These are phyloP conservation scores for Colletotrichum destructivum DNA, from an alignment of 2,329 filamentous ascomycete species.

Conservation along the genomic window DNA sequence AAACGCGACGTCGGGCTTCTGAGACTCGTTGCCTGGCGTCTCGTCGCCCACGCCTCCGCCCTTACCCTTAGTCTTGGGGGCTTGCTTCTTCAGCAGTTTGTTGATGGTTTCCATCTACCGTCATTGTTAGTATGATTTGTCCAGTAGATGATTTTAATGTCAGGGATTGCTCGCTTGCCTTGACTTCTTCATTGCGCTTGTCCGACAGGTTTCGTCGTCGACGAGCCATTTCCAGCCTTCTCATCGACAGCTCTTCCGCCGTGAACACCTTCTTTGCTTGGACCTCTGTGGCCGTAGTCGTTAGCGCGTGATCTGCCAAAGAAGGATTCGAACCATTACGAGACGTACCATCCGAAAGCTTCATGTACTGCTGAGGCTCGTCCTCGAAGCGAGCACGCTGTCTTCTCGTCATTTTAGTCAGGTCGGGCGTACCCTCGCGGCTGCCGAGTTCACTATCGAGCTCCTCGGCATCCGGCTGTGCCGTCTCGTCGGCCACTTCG, in stretches of 20 bases:
- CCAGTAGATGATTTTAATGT: background rate
- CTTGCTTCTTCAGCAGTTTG: constrained; percentile 89
- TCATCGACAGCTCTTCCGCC: constrained; percentile 74
- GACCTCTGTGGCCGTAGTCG: constrained; percentile 62
- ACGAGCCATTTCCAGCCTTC: constrained; percentile 74
- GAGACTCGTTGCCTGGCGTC: constrained; percentile 62
- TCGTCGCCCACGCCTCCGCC: constrained; percentile 62
- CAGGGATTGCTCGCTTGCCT: constrained; percentile 58
- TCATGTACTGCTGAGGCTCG: constrained; percentile 69
- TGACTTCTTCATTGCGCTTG: constrained; percentile 76
- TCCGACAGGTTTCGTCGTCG: constrained; percentile 74
- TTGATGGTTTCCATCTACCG: constrained; percentile 90
- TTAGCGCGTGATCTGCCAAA: constrained; percentile 40
- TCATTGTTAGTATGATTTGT: background rate
- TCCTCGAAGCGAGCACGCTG: constrained; percentile 74
- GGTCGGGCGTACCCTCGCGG: constrained; percentile 66
- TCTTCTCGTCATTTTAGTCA: constrained; percentile 73
- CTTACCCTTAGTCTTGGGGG: constrained; percentile 78
- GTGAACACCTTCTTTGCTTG: constrained; percentile 76
- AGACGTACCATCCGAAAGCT: constrained; percentile 71
- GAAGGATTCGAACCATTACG: background rate
- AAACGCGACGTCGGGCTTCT: constrained; percentile 72
- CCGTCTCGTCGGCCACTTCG: constrained; percentile 47
- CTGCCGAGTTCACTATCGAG: constrained; percentile 63
- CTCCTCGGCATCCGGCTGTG: constrained; percentile 55